Evolutionary conservation across 768 basidiomycete species (phyloP).

Genomic region (Pisolithus orientalis): DNA sequence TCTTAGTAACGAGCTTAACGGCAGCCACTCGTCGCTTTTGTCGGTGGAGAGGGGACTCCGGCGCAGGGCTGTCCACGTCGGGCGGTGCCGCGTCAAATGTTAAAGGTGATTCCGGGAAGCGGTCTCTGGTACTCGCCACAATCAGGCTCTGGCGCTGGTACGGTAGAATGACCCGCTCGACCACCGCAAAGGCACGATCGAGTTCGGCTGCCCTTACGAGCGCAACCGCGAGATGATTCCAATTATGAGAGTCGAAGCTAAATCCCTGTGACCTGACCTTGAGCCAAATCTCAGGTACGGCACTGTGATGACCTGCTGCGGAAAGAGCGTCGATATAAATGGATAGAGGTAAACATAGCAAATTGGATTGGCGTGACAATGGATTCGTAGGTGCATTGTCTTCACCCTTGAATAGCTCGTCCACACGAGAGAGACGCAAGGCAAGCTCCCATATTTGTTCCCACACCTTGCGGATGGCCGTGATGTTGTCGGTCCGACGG

Average conservation of each 20-base stretch:
- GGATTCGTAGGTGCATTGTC: constrained; percentile 2
- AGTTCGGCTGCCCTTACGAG: constrained; percentile 75
- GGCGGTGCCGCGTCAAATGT: constrained; percentile 27
- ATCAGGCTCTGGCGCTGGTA: constrained; percentile 33
- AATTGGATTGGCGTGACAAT: constrained; percentile 36
- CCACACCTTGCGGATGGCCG: constrained; percentile 61
- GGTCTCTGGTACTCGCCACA: constrained; percentile 19
- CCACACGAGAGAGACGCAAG: constrained; percentile 31
- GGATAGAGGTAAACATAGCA: constrained; percentile 74
- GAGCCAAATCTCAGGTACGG: constrained; percentile 66
- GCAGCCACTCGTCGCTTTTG: constrained; percentile 18
- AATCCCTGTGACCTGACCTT: constrained; percentile 57
- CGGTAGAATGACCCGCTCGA: constrained; percentile 72
- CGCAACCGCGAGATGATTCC: constrained; percentile 78
- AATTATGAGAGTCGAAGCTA: constrained; percentile 82
- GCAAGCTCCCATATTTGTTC: constrained; percentile 58
- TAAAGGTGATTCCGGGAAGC: constrained; percentile 35
- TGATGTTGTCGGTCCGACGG: constrained; percentile 48
- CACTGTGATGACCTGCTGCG: constrained; percentile 48
- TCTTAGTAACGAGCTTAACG: constrained; percentile 14
- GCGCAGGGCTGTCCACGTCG: constrained; percentile 19
- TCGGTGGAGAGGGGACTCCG: constrained; percentile 27
- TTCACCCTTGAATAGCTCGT: constrained; percentile 27
- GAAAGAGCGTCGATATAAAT: constrained; percentile 77
- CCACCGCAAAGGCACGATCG: constrained; percentile 77